Evolutionary conservation across 2,329 filamentous ascomycete species (phyloP), one percentile per base, ranked within the genome.

Genomic region (Colletotrichum aenigma): DNA sequence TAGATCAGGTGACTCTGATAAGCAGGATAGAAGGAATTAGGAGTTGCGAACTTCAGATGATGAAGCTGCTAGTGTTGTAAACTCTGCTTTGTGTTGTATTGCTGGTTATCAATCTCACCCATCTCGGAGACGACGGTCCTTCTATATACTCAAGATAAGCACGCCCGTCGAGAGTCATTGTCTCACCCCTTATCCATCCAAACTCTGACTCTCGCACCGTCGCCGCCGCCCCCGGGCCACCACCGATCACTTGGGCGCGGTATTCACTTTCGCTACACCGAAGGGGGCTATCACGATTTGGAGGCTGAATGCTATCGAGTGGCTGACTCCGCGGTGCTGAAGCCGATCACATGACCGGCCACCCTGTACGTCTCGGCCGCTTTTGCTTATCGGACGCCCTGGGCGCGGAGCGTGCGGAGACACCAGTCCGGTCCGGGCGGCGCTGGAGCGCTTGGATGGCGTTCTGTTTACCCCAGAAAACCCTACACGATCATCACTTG

Each of bases 71-170:
- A 30, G 10, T 66, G 16, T 34, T 24, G 16, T 32, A 30, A 70
- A 64, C 66, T 70, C 30, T 28, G 71, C 21, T 26, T 69, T 43
- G 56, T 56, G 32, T 48, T 32, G 32, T 43, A 13, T 32, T 60
- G 34, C 26, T 21, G 32, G 21, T 21, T 24, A 58, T 58, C 36
- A 72, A 64, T 38, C 32, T 58, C 61, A 52, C 21, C 16, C 13
- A 48, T 52, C 32, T 18, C 62, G 58, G 56, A 72, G 73, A 75
- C 56, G 62, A 28, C 4, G 16, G 74, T 70, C 62, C 74, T 77
- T 71, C 76, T 77, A 77, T 76, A 77, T 77, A 76, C 60, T 36
- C 69, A 61, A 24, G 73, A 73, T 75, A 60, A 73, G 58, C 58
- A 24, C 55, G 70, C 56, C 48, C 55, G 36, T 64, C 24, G 32